These are phyloP conservation scores for Scedosporium apiospermum DNA, from an alignment of 2,329 filamentous ascomycete genomes.

Conservation along the genomic window DNA sequence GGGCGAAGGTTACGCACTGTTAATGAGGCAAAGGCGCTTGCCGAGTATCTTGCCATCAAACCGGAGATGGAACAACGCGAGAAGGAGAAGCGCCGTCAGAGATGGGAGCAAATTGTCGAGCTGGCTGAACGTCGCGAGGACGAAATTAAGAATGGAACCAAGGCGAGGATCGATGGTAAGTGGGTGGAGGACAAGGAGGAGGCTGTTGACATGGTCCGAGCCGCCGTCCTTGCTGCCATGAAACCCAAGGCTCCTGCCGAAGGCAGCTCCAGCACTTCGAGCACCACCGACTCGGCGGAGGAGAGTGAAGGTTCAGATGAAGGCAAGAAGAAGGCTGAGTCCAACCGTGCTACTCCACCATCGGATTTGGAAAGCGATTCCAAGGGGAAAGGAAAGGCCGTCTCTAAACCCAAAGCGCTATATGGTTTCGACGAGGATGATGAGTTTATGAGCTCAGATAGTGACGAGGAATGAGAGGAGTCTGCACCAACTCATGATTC, in stretches of 20 bases:
- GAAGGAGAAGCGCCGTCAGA: conserved; percentile 71
- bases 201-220: conserved; percentile 70
- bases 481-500: not conserved
- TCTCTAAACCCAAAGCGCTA: conserved; percentile 39
- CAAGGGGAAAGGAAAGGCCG: conserved; percentile 25
- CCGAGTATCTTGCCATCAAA: conserved; percentile 90
- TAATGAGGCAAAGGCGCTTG: conserved; percentile 87
- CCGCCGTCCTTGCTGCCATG: conserved; percentile 64
- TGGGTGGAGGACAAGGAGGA: conserved; percentile 97
- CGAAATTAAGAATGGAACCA: conserved; percentile 66
- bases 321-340: conserved; percentile 29
- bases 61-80: conserved; percentile 96
- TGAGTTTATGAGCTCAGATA: conserved; percentile 60
- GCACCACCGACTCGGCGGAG: conserved; percentile 18
- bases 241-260: conserved; percentile 54
- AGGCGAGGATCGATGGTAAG: conserved; percentile 69
- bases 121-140: conserved; percentile 74
- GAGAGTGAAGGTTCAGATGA: conserved; percentile 21
- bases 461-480: conserved; percentile 38
- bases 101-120: conserved; percentile 85
- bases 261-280: conserved; percentile 41
- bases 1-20: conserved; percentile 84
- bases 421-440: conserved; percentile 76
- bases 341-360: conserved; percentile 39
- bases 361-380: conserved; percentile 28